phyloP scores from a whole-genome alignment of 2,329 filamentous ascomycete species.

The Magnaporthales sp. region DNA sequence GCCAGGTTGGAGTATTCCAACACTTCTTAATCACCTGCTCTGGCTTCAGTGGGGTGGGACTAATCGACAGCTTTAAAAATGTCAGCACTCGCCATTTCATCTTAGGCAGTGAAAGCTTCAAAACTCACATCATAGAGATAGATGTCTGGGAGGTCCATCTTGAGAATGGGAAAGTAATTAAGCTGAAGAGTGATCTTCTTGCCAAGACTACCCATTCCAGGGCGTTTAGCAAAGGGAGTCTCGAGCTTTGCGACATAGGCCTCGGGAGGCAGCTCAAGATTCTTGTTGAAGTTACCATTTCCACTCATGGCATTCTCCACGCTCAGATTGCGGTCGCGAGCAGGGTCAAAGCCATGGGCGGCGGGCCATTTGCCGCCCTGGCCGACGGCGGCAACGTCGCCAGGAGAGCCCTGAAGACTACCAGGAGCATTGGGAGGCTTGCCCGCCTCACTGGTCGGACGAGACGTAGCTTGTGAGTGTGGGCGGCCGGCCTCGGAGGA shows the following conservation, averaged over 20 bases:
- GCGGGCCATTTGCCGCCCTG: not conserved
- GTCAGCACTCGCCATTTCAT: not conserved
- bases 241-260: conserved; percentile 31
- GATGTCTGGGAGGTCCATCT: conserved; percentile 52
- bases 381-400: not conserved
- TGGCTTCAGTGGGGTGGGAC: conserved; percentile 50
- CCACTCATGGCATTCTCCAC: conserved; percentile 26
- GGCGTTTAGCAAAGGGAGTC: conserved; percentile 34
- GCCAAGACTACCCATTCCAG: conserved; percentile 49
- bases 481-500: not conserved
- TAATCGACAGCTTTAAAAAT: conserved; percentile 51
- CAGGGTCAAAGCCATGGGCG: conserved; percentile 35
- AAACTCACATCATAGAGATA: conserved; percentile 77
- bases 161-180: conserved; percentile 66
- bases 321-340: conserved; percentile 18
- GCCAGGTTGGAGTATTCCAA: conserved; percentile 59
- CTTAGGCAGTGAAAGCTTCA: not conserved
- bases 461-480: not conserved
- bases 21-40: conserved; percentile 63
- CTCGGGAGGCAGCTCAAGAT: conserved; percentile 48
- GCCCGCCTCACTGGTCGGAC: conserved; percentile 4
- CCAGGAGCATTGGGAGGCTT: not conserved
- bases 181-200: conserved; percentile 47
- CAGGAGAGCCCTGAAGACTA: not conserved
- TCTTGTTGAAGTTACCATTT: conserved; percentile 10